Evolutionary conservation across 257 asterid species (phyloP).

Genomic region (Mitragyna speciosa): DNA sequence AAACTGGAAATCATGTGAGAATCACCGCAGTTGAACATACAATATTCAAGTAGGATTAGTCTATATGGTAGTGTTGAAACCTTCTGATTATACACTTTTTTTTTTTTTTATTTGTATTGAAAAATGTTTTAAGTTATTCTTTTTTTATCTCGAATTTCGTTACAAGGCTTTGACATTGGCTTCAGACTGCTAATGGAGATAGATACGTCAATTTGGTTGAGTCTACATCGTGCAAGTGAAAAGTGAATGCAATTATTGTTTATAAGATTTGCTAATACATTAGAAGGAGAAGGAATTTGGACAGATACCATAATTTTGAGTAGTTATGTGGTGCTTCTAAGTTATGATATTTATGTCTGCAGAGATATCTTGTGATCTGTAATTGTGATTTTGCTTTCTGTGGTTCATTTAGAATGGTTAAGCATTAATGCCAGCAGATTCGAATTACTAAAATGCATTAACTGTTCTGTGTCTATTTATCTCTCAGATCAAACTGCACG

Average conservation of each 20-base stretch:
- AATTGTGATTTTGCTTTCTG: not conserved
- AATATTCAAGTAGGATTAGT: not conserved
- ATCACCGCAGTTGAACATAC: not conserved
- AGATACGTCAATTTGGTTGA: not conserved
- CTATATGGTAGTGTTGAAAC: not conserved
- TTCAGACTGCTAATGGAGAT: not conserved
- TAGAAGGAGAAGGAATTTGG: not conserved
- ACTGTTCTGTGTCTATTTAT: not conserved
- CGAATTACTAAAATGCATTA: not conserved
- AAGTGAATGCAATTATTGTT: not conserved
- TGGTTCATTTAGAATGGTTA: not conserved
- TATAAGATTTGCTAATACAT: not conserved
- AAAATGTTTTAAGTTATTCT: not conserved
- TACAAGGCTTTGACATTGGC: not conserved
- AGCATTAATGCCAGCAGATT: not conserved
- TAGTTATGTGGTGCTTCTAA: not conserved
- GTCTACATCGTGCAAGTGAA: not conserved
- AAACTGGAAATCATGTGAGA: not conserved
- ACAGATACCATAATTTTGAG: not conserved
- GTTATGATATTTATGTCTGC: not conserved
- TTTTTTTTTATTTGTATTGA: not conserved
- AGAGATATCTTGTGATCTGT: not conserved
- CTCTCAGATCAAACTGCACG: constrained; percentile 9
- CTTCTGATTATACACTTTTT: not conserved
- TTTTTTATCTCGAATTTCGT: not conserved